Evolutionary conservation across 148 eudicot genomes (phyloP).

Genomic region (Agrostemma githago): DNA sequence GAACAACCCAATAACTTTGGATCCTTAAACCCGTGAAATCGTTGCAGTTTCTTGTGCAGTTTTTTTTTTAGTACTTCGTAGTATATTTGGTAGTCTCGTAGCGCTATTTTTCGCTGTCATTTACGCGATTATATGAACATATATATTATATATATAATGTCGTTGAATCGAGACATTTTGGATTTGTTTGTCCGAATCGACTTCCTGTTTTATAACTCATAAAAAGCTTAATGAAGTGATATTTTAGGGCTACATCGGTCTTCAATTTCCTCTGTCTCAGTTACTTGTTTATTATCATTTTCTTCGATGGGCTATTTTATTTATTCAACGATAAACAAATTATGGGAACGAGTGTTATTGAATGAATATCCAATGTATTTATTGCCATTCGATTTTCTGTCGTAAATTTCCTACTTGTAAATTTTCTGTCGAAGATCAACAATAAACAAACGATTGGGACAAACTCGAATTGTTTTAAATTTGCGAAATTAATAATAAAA

Average conservation of each 20-base stretch:
- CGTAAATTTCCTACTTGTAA: too few species aligned
- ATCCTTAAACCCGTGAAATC: not conserved
- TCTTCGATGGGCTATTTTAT: too few species aligned
- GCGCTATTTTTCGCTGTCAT: not conserved
- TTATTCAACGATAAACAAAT: too few species aligned
- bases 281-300: too few species aligned
- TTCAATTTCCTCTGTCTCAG: not conserved
- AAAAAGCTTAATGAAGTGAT: conserved; percentile 6
- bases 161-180: not conserved
- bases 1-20: not conserved
- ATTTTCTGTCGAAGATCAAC: too few species aligned
- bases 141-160: not conserved
- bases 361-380: too few species aligned
- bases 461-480: too few species aligned
- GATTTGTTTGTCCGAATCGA: not conserved
- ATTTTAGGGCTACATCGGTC: not conserved
- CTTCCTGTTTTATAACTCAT: conserved; percentile 3
- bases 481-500: too few species aligned
- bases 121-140: conserved; percentile 6
- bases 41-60: conserved; percentile 21
- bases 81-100: conserved; percentile 1
- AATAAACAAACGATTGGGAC: too few species aligned
- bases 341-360: too few species aligned
- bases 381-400: too few species aligned
- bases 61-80: conserved; percentile 11